A percentile compares a stretch with the other conserved stretches of the same genome.
These are phyloP conservation scores for Pythium phragmitis DNA, from an alignment of 352 stramenopile species.

Conservation along the genomic window DNA sequence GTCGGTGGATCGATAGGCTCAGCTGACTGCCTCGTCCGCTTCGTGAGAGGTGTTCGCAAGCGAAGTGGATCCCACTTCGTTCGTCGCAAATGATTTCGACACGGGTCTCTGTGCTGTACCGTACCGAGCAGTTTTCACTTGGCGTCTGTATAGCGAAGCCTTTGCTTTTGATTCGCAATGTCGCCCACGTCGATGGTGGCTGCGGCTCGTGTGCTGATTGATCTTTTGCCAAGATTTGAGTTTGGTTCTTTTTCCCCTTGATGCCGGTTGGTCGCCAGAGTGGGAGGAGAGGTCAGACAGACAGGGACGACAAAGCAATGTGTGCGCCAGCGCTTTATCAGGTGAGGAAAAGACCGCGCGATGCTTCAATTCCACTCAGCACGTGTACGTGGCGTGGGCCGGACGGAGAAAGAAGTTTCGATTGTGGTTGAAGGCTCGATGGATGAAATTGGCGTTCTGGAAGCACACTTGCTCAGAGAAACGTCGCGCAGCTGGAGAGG, in stretches of 20 bases:
- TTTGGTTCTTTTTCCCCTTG: conserved; percentile 15
- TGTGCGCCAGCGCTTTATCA: background rate
- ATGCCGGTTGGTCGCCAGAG: conserved; percentile 8
- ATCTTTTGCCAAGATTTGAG: conserved; percentile 1
- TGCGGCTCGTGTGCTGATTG: background rate
- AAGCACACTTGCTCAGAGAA: conserved; percentile 7
- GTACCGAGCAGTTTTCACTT: too few species aligned
- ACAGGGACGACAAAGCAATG: conserved; percentile 9
- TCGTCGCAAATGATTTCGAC: background rate
- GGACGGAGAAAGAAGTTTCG: background rate
- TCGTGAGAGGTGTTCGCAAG: conserved; percentile 16
- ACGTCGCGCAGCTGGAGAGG: conserved; percentile 9
- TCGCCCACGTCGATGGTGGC: background rate
- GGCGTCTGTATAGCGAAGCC: background rate
- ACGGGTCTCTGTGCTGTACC: background rate
- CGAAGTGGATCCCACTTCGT: conserved; percentile 19
- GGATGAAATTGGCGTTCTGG: conserved; percentile 1
- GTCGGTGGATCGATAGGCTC: background rate
- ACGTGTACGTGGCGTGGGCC: too few species aligned
- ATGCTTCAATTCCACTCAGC: conserved; percentile 8
- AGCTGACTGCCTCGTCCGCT: conserved; percentile 19
- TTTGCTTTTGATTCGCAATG: background rate
- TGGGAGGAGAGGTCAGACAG: conserved; percentile 10
- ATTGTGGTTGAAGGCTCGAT: background rate
- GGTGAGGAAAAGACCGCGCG: conserved; percentile 9